These are phyloP conservation scores for Kluyveromyces aestuarii DNA, from an alignment of 805 yeast species.

Conservation along the genomic window DNA sequence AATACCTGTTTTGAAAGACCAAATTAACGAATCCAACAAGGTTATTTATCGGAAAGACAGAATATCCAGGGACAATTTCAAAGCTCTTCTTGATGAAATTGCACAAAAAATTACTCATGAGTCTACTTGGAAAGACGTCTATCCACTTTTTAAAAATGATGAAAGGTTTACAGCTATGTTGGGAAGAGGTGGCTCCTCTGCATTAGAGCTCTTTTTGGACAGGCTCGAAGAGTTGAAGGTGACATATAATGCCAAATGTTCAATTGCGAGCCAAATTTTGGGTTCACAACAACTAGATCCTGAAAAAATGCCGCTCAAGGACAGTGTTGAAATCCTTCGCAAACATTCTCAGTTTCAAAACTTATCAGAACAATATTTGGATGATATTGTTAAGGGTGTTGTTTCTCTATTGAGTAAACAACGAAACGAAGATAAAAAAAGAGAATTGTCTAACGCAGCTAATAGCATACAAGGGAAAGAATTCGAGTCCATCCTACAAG, in stretches of 20 bases:
- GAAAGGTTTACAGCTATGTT: conserved; percentile 49
- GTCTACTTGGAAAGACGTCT: conserved; percentile 51
- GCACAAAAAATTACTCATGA: conserved; percentile 35
- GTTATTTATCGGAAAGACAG: conserved; percentile 50
- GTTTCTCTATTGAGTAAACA: conserved; percentile 17
- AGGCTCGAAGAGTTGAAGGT: conserved; percentile 53
- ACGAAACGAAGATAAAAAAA: conserved; percentile 14
- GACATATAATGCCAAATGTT: conserved; percentile 47
- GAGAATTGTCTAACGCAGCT: background rate
- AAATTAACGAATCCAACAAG: conserved; percentile 22
- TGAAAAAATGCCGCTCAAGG: conserved; percentile 7
- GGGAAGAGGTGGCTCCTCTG: conserved; percentile 71
- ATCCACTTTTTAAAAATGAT: conserved; percentile 43
- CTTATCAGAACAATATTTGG: conserved; percentile 23
- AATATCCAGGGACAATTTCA: conserved; percentile 54
- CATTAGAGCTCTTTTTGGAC: conserved; percentile 73
- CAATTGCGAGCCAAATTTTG: conserved; percentile 45
- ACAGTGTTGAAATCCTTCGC: conserved; percentile 11
- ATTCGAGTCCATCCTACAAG: conserved; percentile 7
- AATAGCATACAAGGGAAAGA: background rate
- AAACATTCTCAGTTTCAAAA: conserved; percentile 18
- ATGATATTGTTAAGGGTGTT: conserved; percentile 22
- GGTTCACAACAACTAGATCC: conserved; percentile 6
- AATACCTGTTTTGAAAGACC: conserved; percentile 17
- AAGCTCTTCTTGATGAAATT: conserved; percentile 34